Conservation (phyloP, 176 grass and related monocot genomes). For the Alopecurus myosuroides region DNA sequence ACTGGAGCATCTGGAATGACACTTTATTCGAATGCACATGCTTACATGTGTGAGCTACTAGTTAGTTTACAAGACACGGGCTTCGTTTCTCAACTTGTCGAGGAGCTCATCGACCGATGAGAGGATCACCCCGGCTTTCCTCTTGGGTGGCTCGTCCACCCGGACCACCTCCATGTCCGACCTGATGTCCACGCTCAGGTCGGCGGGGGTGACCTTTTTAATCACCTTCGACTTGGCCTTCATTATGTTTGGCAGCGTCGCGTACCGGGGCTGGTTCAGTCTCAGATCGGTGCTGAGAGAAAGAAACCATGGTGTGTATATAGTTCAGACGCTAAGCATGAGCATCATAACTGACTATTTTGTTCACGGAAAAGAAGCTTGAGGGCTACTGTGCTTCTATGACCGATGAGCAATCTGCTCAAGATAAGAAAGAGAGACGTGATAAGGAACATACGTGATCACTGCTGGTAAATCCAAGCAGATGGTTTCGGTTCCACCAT, state of each 20-base stretch:
- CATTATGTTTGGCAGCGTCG: slow-evolving; percentile 96
- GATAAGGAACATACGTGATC: slow-evolving; percentile 63
- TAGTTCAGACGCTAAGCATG: not conserved
- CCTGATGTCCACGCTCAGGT: slow-evolving; percentile 71
- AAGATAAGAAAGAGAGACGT: not conserved
- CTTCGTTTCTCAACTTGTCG: slow-evolving; percentile 83
- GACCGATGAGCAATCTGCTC: not conserved
- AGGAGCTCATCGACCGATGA: slow-evolving; percentile 77
- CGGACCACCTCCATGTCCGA: slow-evolving; percentile 78
- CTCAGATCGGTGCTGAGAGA: slow-evolving; percentile 78
- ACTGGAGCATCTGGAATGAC: not conserved
- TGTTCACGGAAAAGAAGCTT: not conserved
- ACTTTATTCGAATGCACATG: slow-evolving; percentile 3
- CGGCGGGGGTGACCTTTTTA: slow-evolving; percentile 69
- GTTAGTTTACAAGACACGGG: slow-evolving; percentile 48
- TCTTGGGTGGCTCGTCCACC: slow-evolving; percentile 77
- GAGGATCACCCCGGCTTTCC: slow-evolving; percentile 83
- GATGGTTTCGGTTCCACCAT: slow-evolving; percentile 77
- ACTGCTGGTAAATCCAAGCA: slow-evolving; percentile 83
- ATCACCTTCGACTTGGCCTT: slow-evolving; percentile 95
- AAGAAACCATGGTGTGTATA: not conserved
- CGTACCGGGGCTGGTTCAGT: slow-evolving; percentile 90
- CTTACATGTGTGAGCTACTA: not conserved
- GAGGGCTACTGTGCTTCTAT: not conserved
- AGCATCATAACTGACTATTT: not conserved